phyloP scores from a whole-genome alignment of 179 eudicot genomes.

The Beta macrorhiza region DNA sequence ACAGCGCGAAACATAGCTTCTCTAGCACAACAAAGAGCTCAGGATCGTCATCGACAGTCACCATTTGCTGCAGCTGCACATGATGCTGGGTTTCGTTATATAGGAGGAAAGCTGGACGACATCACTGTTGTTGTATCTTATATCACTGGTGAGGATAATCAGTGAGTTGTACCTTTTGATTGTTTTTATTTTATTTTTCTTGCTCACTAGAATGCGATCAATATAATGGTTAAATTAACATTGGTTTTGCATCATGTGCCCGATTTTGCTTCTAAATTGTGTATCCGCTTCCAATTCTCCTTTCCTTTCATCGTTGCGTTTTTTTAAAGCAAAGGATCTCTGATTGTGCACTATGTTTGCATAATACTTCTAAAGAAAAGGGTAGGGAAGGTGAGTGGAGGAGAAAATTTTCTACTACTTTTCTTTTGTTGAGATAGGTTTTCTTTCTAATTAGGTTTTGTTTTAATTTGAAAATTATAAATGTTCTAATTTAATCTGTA shows the following conservation, averaged over 20 bases:
- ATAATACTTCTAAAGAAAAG: background rate
- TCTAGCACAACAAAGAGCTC: slow-evolving; percentile 74
- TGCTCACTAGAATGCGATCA: slow-evolving; percentile 5
- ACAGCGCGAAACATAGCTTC: slow-evolving; percentile 84
- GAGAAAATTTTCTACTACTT: too few relatives aligned
- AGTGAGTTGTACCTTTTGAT: slow-evolving; percentile 23
- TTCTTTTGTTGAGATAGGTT: background rate
- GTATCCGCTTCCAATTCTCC: background rate
- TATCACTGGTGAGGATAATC: slow-evolving; percentile 39
- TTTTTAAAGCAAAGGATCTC: background rate
- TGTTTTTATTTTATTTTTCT: background rate
- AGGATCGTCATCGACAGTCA: slow-evolving; percentile 65
- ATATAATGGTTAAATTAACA: slow-evolving; percentile 13
- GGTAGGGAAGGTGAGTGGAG: background rate
- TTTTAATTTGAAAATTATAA: background rate
- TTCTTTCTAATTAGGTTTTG: background rate
- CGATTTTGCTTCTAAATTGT: slow-evolving; percentile 7
- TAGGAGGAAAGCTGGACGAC: slow-evolving; percentile 93
- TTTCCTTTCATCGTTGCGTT: background rate
- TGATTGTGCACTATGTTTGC: background rate
- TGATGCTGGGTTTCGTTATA: slow-evolving; percentile 79
- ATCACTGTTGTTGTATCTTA: slow-evolving; percentile 89
- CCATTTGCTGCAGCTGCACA: slow-evolving; percentile 91
- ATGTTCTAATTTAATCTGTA: too few relatives aligned
- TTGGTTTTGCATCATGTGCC: background rate